Percentiles rank a stretch among this genome's conserved stretches.
These are phyloP conservation scores for Barnettozyma populi DNA, from an alignment of 805 yeast genomes.

Conservation along the genomic window DNA sequence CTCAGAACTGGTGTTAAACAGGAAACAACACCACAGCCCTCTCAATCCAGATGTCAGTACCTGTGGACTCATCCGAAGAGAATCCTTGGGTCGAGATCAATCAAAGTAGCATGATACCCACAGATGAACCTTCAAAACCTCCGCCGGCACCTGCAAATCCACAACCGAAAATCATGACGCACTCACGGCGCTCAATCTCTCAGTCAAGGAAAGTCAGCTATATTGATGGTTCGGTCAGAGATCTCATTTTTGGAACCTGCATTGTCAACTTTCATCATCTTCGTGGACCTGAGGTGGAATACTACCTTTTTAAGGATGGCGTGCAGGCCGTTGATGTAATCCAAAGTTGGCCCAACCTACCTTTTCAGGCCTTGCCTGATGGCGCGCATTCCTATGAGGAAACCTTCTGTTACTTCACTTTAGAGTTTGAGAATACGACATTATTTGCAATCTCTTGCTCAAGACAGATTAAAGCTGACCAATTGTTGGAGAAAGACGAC, in stretches of 20 bases:
- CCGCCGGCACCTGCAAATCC: not conserved
- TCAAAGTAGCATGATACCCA: not conserved
- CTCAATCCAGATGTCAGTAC: not conserved
- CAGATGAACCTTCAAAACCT: not conserved
- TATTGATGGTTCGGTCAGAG: slow-evolving; percentile 18
- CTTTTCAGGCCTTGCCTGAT: slow-evolving; percentile 94
- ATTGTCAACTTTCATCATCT: slow-evolving; percentile 89
- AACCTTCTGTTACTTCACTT: slow-evolving; percentile 85
- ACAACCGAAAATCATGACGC: slow-evolving; percentile 6
- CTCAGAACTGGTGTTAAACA: not conserved
- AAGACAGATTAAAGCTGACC: slow-evolving; percentile 66
- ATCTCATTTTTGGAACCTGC: slow-evolving; percentile 71
- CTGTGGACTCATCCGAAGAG: slow-evolving; percentile 1
- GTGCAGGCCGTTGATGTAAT: slow-evolving; percentile 6
- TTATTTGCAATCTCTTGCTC: slow-evolving; percentile 95
- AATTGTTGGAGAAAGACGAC: slow-evolving; percentile 47
- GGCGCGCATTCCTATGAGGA: slow-evolving; percentile 94
- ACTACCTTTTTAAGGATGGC: slow-evolving; percentile 51
- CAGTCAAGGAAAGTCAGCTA: slow-evolving; percentile 15
- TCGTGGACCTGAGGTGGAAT: slow-evolving; percentile 93
- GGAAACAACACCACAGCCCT: not conserved
- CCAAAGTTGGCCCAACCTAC: slow-evolving; percentile 73
- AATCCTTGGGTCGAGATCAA: slow-evolving; percentile 22
- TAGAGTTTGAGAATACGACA: slow-evolving; percentile 60
- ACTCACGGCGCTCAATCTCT: slow-evolving; percentile 1